Conservation (phyloP, 768 basidiomycete species). For the Boletus subparvulus region DNA sequence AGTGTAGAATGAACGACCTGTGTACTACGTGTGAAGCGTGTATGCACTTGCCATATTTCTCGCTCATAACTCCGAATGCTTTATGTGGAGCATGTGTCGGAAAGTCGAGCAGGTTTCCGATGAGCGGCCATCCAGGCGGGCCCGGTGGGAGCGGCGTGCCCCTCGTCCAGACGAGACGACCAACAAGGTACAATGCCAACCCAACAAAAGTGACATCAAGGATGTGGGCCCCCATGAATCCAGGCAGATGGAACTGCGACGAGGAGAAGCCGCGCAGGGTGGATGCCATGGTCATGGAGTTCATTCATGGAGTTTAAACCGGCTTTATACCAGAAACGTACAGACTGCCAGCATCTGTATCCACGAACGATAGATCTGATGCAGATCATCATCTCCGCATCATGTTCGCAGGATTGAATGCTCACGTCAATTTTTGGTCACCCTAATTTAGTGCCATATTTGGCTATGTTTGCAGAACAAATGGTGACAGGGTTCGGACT, state of each 20-base stretch:
- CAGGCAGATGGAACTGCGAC: too few relatives aligned
- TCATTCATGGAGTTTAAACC: neutral
- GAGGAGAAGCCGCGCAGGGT: neutral
- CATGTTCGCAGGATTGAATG: too few relatives aligned
- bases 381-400: too few relatives aligned
- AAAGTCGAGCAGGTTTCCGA: slow-evolving; percentile 58
- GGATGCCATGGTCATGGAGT: neutral
- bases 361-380: too few relatives aligned
- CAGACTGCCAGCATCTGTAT: too few relatives aligned
- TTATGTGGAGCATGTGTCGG: slow-evolving; percentile 50
- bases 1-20: slow-evolving; percentile 9
- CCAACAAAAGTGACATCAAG: slow-evolving; percentile 12
- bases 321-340: neutral
- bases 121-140: slow-evolving; percentile 33
- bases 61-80: slow-evolving; percentile 40
- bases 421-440: too few relatives aligned
- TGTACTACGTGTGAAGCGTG: neutral
- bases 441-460: too few relatives aligned
- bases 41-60: slow-evolving; percentile 44
- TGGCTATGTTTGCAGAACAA: too few relatives aligned
- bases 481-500: too few relatives aligned
- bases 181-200: slow-evolving; percentile 1
- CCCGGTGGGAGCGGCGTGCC: slow-evolving; percentile 8
- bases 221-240: neutral
- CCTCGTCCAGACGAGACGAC: neutral